Conservation (phyloP, 106 monocot species). For the Allium cepa region DNA sequence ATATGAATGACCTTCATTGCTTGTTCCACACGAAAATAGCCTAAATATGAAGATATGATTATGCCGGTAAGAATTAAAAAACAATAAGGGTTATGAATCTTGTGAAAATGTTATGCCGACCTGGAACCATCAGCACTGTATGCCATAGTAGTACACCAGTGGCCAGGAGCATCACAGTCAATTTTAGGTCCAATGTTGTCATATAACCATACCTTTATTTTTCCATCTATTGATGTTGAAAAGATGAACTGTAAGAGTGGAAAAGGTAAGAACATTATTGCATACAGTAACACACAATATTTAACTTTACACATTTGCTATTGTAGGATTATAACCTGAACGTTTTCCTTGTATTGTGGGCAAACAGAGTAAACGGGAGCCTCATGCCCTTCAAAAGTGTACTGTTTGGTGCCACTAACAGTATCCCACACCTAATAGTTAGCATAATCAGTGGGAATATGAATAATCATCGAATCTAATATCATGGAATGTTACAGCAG, state of each 20-base stretch:
- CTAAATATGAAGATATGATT: conserved; percentile 18
- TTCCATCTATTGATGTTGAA: conserved; percentile 82
- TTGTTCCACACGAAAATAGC: conserved; percentile 81
- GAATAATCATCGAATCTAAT: conserved; percentile 1
- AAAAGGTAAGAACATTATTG: not conserved
- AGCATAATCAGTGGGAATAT: not conserved
- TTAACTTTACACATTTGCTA: not conserved
- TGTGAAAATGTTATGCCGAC: conserved; percentile 17
- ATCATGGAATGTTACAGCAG: not conserved
- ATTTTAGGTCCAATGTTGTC: conserved; percentile 77
- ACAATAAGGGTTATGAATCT: no score
- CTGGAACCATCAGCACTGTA: conserved; percentile 91
- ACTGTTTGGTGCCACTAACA: conserved; percentile 43
- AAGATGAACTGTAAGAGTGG: conserved; percentile 65
- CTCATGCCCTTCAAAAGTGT: conserved; percentile 84
- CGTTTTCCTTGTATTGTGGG: conserved; percentile 79
- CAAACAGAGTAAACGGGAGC: conserved; percentile 82
- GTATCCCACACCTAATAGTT: conserved; percentile 78
- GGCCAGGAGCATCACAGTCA: conserved; percentile 84
- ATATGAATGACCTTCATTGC: conserved; percentile 64
- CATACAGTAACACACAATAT: not conserved
- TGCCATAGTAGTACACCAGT: conserved; percentile 84
- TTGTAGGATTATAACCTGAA: conserved; percentile 46
- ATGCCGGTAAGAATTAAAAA: no score
- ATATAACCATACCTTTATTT: conserved; percentile 91